A percentile compares a stretch with the other conserved stretches of the same genome.
phyloP scores from a whole-genome alignment of 2,329 filamentous ascomycete genomes.

The Conoideocrella luteorostrata region DNA sequence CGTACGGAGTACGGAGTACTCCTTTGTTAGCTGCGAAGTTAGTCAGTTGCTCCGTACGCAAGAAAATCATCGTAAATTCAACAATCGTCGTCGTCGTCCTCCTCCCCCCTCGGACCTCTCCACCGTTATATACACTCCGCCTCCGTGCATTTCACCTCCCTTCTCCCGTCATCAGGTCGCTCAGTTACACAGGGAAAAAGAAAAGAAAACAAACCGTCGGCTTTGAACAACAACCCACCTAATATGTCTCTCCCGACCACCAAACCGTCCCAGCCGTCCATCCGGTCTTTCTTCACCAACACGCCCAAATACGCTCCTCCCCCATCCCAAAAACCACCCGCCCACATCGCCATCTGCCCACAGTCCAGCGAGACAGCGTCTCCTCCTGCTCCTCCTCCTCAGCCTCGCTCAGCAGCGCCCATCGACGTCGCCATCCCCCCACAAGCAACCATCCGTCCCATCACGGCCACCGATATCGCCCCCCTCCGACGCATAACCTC shows the following conservation, averaged over 20 bases:
- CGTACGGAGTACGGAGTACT: no score
- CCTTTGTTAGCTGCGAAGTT: no score
- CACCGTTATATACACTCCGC: no score
- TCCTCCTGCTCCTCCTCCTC: no score
- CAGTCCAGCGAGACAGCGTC: constrained; percentile 16
- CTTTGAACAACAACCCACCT: neutral
- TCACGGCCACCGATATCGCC: constrained; percentile 46
- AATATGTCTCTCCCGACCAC: constrained; percentile 35
- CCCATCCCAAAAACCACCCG: constrained; percentile 23
- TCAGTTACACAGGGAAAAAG: no score
- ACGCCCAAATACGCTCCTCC: constrained; percentile 31
- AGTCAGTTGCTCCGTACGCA: no score
- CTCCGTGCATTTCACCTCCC: no score
- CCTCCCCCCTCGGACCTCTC: no score
- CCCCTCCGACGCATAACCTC: constrained; percentile 58
- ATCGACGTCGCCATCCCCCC: constrained; percentile 21
- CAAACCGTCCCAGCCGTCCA: constrained; percentile 44
- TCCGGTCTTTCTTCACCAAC: constrained; percentile 57
- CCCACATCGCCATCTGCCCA: constrained; percentile 18
- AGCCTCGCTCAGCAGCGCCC: constrained; percentile 9
- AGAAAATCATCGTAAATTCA: no score
- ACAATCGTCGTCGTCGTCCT: no score
- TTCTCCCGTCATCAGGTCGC: neutral
- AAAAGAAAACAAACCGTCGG: no score
- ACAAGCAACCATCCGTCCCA: constrained; percentile 46